A percentile compares a stretch with the other conserved stretches of the same genome.
phyloP scores from a whole-genome alignment of 23 red algal genomes.

The Gracilaria gracilis region DNA sequence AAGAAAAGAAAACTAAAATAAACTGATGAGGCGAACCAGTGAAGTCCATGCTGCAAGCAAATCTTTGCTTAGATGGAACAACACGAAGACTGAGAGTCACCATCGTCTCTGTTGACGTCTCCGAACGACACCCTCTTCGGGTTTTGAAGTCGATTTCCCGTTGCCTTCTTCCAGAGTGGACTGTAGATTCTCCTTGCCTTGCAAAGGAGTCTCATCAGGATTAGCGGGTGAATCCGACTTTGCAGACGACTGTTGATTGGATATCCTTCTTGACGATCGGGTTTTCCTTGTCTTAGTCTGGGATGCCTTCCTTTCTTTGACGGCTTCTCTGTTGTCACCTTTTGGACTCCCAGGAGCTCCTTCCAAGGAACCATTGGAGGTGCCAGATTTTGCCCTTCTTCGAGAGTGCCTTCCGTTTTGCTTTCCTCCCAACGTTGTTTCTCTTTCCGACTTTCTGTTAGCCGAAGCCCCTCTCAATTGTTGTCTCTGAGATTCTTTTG shows the following conservation, averaged over 20 bases:
- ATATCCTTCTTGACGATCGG: not conserved
- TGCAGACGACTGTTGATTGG: not conserved
- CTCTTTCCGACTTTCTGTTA: not conserved
- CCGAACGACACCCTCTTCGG: not conserved
- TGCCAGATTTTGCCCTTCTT: not conserved
- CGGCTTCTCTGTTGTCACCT: not conserved
- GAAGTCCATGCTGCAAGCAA: too few relatives aligned
- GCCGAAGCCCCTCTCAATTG: not conserved
- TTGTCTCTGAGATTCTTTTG: not conserved
- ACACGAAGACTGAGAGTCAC: not conserved
- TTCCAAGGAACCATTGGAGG: not conserved
- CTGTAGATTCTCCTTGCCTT: not conserved
- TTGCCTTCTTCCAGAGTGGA: not conserved
- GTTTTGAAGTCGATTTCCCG: not conserved
- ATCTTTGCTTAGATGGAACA: not conserved
- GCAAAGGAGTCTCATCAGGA: not conserved
- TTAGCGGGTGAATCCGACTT: not conserved
- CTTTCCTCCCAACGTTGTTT: not conserved
- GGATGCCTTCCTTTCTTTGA: not conserved
- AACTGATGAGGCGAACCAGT: not conserved
- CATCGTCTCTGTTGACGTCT: slow-evolving; percentile 25
- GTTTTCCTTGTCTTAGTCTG: not conserved
- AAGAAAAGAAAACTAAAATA: slow-evolving; percentile 32
- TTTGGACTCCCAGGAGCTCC: not conserved
- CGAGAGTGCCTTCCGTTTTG: not conserved